Evolutionary conservation across 2,329 filamentous ascomycete species (phyloP), one percentile per base, ranked within the genome.

Genomic region (Phaeosphaeria sp.): DNA sequence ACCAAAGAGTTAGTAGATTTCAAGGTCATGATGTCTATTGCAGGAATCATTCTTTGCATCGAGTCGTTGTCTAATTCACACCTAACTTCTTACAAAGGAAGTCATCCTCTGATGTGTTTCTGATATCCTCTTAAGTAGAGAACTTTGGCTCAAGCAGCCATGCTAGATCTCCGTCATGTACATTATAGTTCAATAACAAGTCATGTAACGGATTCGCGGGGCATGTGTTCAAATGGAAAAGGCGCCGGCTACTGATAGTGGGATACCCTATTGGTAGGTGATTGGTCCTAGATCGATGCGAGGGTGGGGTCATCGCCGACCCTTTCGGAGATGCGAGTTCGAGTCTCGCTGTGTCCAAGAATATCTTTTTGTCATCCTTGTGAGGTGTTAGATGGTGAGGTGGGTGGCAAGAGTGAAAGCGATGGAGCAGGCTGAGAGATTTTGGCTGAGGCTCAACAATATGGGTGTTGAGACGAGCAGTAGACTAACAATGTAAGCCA

Each of bases 311-410:
- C n/a, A n/a, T n/a, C n/a, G n/a, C n/a, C n/a, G n/a, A n/a, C n/a
- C n/a, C 20, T 43, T 41, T 15, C 20, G 15, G 47, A 50, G 47
- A 50, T 41, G 33, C 47, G 47, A 15, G 30, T 50, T 50, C 30
- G 33, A 39, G 30, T 41, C 47, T 17, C 47, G 30, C 47, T 20
- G 33, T 50, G 33, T 50, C 47, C 20, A 50, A 41, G 1, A 3
- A 21, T 43, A 2, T 43, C n/a, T 21, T 18, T 4, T 18, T 21
- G 25, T 27, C 6, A 20, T 43, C 18, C 33, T 48, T n/a, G 3
- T 15, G 41, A 6, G 3, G n/a, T 21, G 17, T 3, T 21, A 2
- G n/a, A 43, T 3, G 41, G 20, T 20, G 15, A 21, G 36, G 41
- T 43, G 3, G 17, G n/a, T 6, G 7, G 17, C n/a, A 15, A 20